Evolutionary conservation across 805 yeast genomes (phyloP), one percentile per base, ranked within the genome.

Genomic region (Yamadazyma olivae): DNA sequence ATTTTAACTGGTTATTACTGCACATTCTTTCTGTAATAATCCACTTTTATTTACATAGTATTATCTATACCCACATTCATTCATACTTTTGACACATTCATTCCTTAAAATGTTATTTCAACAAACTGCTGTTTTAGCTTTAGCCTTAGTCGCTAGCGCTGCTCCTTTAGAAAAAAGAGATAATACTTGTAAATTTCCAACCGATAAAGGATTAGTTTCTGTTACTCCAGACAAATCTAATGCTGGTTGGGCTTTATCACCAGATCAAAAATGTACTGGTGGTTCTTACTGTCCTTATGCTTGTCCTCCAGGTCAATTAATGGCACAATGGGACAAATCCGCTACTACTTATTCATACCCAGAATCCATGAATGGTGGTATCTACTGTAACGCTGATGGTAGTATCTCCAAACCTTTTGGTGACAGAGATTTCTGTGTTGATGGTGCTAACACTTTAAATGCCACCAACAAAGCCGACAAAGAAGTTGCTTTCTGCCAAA

Each of bases 221-320:
- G 82, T 87, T 33, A 79, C 87, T 34, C 64, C 71, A 6, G 56
- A 56, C 23, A 74, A 78, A 19, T 47, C 57, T 13, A 83, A 83
- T 50, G 89, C 72, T 33, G 96, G 96, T 17, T 89, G 95, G 95
- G 96, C 95, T 33, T 71, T 84, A 75, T 75, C 80, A 47, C 78
- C 77, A 33, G 93, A 84, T 57, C 83, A 80, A 50, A 50, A 68
- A 24, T 88, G 96, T 60, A 57, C 79, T 3, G 69, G 82, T 17
- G 95, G 93, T n/a, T 62, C 70, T 20, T 89, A 80, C 75, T 88
- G 96, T 60, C 96, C 95, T 20, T 89, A 83, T 58, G 96, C 96
- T 13, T 88, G 96, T 56, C 79, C 88, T 13, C 84, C 95, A 27
- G 96, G 96, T 40, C 77, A 84, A 57, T 59, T 88, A 37, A 81